Evolutionary conservation across 2,329 filamentous ascomycete species (phyloP).

Genomic region (Neocucurbitaria cava): DNA sequence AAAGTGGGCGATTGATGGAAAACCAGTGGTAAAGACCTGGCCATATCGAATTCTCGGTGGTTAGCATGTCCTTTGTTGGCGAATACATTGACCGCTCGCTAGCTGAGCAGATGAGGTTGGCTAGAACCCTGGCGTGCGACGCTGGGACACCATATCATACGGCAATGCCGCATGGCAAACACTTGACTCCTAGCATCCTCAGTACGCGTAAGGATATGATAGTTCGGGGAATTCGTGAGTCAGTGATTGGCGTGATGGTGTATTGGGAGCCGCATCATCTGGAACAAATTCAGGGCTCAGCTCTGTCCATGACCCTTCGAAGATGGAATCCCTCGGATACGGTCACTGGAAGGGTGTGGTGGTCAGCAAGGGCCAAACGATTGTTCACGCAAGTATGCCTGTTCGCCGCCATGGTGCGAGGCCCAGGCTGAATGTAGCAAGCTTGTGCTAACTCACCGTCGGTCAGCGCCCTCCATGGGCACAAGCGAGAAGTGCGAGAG

Average conservation of each 20-base stretch:
- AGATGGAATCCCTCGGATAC: not conserved
- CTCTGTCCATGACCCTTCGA: not conserved
- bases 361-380: constrained; percentile 25
- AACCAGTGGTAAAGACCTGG: constrained; percentile 12
- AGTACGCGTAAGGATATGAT: constrained; percentile 3
- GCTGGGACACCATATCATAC: constrained; percentile 17
- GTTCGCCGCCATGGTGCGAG: constrained; percentile 16
- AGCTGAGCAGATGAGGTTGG: constrained; percentile 12
- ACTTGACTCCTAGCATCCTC: not conserved
- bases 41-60: constrained; percentile 5
- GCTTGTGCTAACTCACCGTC: constrained; percentile 18
- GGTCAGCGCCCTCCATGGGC: constrained; percentile 29
- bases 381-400: constrained; percentile 38
- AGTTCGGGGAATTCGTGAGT: constrained; percentile 3
- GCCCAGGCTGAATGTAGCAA: constrained; percentile 20
- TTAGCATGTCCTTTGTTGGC: constrained; percentile 7
- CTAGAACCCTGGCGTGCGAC: constrained; percentile 13
- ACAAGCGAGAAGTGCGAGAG: constrained; percentile 33
- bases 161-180: constrained; percentile 8
- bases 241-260: constrained; percentile 23
- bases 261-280: constrained; percentile 32
- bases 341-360: constrained; percentile 7
- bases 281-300: constrained; percentile 21
- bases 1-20: not conserved
- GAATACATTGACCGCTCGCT: constrained; percentile 7